phyloP scores from a whole-genome alignment of 2,329 filamentous ascomycete genomes.

The Colletotrichum karsti region DNA sequence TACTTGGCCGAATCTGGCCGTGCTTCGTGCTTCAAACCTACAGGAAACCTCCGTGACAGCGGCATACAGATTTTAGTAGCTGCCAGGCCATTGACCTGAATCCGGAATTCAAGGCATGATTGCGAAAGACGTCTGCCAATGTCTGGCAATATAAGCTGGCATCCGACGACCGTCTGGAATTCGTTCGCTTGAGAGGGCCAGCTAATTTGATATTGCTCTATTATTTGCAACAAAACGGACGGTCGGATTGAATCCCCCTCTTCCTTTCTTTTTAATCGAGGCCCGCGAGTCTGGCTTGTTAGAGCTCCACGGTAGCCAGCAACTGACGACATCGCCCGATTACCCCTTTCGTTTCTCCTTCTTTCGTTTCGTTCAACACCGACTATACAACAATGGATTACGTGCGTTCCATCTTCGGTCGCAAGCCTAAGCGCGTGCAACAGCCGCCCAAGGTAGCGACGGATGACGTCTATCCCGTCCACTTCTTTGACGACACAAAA shows the following conservation, averaged over 20 bases:
- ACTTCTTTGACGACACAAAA: slow-evolving; percentile 40
- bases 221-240: slow-evolving; percentile 7
- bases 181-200: background rate
- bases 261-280: background rate
- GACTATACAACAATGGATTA: slow-evolving; percentile 1
- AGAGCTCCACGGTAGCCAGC: slow-evolving; percentile 10
- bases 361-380: background rate
- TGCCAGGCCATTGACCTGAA: slow-evolving; percentile 12
- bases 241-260: slow-evolving; percentile 12
- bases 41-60: slow-evolving; percentile 12
- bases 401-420: slow-evolving; percentile 5
- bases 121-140: background rate
- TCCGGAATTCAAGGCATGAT: background rate
- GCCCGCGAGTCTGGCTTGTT: slow-evolving; percentile 12
- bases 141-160: slow-evolving; percentile 27
- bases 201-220: background rate
- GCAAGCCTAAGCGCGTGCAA: background rate
- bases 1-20: slow-evolving; percentile 3
- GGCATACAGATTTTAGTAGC: background rate
- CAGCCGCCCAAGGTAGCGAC: slow-evolving; percentile 23
- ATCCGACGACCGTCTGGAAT: background rate
- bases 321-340: background rate
- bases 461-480: slow-evolving; percentile 40
- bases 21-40: slow-evolving; percentile 26
- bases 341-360: background rate